These are phyloP conservation scores for Fraxinus dipetala DNA, from an alignment of 305 asterid genomes.

Conservation along the genomic window DNA sequence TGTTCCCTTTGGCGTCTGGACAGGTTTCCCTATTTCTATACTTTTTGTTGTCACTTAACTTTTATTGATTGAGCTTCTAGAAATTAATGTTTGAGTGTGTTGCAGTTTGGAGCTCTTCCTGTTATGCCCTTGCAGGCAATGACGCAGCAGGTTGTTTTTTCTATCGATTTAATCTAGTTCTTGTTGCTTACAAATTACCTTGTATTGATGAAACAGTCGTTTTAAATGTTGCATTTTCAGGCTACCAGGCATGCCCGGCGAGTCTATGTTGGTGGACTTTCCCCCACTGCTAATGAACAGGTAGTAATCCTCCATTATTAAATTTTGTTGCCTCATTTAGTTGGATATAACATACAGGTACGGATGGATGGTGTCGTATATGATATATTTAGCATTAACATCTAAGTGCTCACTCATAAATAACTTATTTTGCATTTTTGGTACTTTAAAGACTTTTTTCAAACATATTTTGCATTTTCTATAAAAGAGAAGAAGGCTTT, in stretches of 20 bases:
- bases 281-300: slow-evolving; percentile 95
- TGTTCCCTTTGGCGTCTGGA: slow-evolving; percentile 67
- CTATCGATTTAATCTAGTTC: neutral
- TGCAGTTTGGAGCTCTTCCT: slow-evolving; percentile 76
- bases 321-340: neutral
- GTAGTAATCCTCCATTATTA: slow-evolving; percentile 30
- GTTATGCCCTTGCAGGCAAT: slow-evolving; percentile 89
- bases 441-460: neutral
- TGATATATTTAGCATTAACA: neutral
- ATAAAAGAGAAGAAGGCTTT: neutral
- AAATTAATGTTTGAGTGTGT: slow-evolving; percentile 19
- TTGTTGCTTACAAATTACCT: neutral
- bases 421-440: neutral
- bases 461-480: too few relatives aligned
- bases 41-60: neutral
- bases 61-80: slow-evolving; percentile 8
- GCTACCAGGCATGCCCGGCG: slow-evolving; percentile 97
- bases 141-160: slow-evolving; percentile 86
- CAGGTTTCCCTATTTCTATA: slow-evolving; percentile 49
- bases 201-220: slow-evolving; percentile 5
- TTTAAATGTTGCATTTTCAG: slow-evolving; percentile 41
- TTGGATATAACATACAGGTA: neutral
- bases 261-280: slow-evolving; percentile 96
- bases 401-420: neutral
- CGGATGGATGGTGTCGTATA: neutral